Percentiles rank a stretch among this genome's conserved stretches.
Conservation (phyloP, 83 land plant genomes). For the Thuja plicata region DNA sequence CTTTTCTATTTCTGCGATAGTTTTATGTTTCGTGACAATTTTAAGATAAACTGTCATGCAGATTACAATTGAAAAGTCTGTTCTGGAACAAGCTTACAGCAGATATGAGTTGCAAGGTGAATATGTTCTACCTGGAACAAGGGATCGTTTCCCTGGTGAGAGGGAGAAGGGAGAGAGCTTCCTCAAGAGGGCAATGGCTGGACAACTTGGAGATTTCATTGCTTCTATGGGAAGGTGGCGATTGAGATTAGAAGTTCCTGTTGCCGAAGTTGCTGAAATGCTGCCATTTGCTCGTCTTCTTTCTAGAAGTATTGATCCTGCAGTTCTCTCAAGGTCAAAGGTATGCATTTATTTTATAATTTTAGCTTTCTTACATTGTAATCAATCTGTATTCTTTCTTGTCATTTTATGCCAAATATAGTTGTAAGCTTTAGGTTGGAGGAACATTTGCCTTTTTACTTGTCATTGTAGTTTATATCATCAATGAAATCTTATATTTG, state of each 20-base stretch:
- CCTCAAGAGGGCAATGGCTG: slow-evolving; percentile 82
- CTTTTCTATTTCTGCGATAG: neutral
- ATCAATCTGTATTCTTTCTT: neutral
- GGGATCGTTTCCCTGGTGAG: slow-evolving; percentile 56
- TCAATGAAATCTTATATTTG: neutral
- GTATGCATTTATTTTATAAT: slow-evolving; percentile 26
- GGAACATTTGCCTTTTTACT: neutral
- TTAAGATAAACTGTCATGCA: slow-evolving; percentile 19
- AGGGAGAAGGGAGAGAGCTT: slow-evolving; percentile 57
- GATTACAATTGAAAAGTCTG: slow-evolving; percentile 91
- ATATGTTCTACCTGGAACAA: slow-evolving; percentile 93
- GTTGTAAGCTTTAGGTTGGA: neutral
- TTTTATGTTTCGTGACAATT: neutral
- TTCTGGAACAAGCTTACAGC: slow-evolving; percentile 87
- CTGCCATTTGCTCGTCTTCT: slow-evolving; percentile 96
- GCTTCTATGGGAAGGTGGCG: slow-evolving; percentile 99
- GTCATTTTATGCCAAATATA: neutral
- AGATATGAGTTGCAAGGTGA: slow-evolving; percentile 97
- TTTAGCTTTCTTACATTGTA: neutral
- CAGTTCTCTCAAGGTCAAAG: slow-evolving; percentile 95
- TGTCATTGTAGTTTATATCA: neutral
- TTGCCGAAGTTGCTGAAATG: slow-evolving; percentile 96
- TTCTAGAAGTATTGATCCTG: slow-evolving; percentile 95
- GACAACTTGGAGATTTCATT: slow-evolving; percentile 80
- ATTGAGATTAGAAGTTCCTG: slow-evolving; percentile 94